phyloP scores from a whole-genome alignment of 495 filamentous ascomycete species.

The Penicillium desertorum region DNA sequence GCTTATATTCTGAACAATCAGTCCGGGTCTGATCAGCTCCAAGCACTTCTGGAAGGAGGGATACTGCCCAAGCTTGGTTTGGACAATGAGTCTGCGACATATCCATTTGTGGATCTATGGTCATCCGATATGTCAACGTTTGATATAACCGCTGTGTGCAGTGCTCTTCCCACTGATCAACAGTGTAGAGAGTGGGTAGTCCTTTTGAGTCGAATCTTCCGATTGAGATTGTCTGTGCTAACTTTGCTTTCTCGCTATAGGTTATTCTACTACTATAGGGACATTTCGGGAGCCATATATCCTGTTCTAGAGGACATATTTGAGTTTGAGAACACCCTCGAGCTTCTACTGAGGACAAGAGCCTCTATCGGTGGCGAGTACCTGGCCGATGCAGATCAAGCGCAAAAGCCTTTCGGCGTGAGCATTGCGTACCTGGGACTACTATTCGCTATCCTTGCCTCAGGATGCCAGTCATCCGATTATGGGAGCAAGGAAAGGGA shows the following conservation, averaged over 20 bases:
- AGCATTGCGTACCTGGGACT: slow-evolving; percentile 66
- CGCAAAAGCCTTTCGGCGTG: slow-evolving; percentile 54
- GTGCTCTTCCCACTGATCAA: slow-evolving; percentile 64
- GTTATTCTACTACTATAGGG: slow-evolving; percentile 73
- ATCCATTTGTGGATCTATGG: slow-evolving; percentile 70
- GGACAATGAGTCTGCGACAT: slow-evolving; percentile 78
- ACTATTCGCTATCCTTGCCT: slow-evolving; percentile 75
- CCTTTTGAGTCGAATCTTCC: not conserved
- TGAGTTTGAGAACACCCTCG: slow-evolving; percentile 66
- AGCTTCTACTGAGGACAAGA: slow-evolving; percentile 66
- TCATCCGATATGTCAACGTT: slow-evolving; percentile 65
- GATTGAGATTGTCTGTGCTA: not conserved
- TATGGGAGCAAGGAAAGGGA: slow-evolving; percentile 59
- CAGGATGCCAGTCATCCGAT: slow-evolving; percentile 77
- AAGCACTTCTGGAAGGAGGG: slow-evolving; percentile 67
- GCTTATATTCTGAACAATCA: slow-evolving; percentile 60
- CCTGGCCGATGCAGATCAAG: slow-evolving; percentile 35
- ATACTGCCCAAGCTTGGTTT: slow-evolving; percentile 79
- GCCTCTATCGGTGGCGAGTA: slow-evolving; percentile 48
- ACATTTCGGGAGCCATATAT: slow-evolving; percentile 81
- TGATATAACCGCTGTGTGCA: slow-evolving; percentile 67
- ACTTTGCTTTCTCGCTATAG: slow-evolving; percentile 36
- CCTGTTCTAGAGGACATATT: slow-evolving; percentile 73
- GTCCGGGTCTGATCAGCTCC: slow-evolving; percentile 64
- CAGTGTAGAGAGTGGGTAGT: slow-evolving; percentile 65